Evolutionary conservation across 306 rosid species (phyloP).

Genomic region (Cajanus cajan): DNA sequence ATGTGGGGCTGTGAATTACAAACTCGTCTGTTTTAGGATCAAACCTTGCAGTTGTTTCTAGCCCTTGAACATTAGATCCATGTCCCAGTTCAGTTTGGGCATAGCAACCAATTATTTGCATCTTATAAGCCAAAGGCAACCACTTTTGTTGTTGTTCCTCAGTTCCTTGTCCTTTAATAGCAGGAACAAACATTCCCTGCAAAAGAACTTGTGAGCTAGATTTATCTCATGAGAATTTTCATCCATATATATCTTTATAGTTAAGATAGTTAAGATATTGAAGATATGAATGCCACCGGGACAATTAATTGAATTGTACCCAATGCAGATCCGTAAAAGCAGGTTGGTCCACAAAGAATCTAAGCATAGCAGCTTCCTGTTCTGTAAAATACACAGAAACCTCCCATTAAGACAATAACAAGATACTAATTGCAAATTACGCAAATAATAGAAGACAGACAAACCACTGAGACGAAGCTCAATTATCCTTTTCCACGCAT

Average conservation of each 20-base stretch:
- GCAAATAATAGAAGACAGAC: background rate
- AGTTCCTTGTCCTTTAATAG: constrained; percentile 90
- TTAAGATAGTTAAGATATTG: background rate
- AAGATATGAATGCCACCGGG: constrained; percentile 1
- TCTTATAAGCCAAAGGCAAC: constrained; percentile 81
- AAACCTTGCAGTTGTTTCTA: constrained; percentile 95
- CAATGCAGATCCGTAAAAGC: constrained; percentile 96
- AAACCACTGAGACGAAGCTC: constrained; percentile 89
- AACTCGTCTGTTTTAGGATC: constrained; percentile 88
- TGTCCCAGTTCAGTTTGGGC: constrained; percentile 99
- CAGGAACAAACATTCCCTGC: constrained; percentile 95
- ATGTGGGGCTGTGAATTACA: constrained; percentile 84
- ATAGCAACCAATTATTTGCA: constrained; percentile 98
- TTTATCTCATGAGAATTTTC: background rate
- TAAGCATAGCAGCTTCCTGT: constrained; percentile 76
- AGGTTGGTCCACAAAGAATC: constrained; percentile 80
- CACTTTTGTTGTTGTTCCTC: constrained; percentile 90
- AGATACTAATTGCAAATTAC: background rate
- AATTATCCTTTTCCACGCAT: constrained; percentile 82
- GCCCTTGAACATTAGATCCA: constrained; percentile 98
- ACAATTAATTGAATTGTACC: constrained; percentile 51
- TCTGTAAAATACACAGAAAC: constrained; percentile 41
- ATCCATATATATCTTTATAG: constrained; percentile 2
- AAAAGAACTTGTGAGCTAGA: background rate
- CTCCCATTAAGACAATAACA: constrained; percentile 1